Percentiles rank a stretch among this genome's conserved stretches.
phyloP scores from a whole-genome alignment of 164 flowering plant species.

The Chloranthus sessilifolius region DNA sequence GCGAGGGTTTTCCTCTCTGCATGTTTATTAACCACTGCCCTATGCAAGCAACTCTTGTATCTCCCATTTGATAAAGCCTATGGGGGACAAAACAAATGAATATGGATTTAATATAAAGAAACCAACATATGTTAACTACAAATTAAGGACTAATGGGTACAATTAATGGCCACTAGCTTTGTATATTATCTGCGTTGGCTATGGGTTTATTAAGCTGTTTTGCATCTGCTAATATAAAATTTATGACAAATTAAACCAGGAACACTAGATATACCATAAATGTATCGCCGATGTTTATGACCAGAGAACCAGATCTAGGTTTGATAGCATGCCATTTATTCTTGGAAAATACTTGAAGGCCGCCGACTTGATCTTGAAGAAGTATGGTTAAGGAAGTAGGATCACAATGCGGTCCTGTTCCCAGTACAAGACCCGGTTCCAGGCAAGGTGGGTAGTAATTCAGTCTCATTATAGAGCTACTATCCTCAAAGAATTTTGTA shows the following conservation, averaged over 20 bases:
- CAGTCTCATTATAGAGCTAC: slow-evolving; percentile 8
- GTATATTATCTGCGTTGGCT: background rate
- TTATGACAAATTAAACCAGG: background rate
- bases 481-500: slow-evolving; percentile 22
- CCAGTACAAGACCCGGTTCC: slow-evolving; percentile 2
- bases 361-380: slow-evolving; percentile 8
- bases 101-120: no score
- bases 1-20: slow-evolving; percentile 29
- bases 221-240: background rate
- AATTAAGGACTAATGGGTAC: background rate
- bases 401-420: slow-evolving; percentile 10
- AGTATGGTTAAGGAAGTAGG: slow-evolving; percentile 9
- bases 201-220: background rate
- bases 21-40: slow-evolving; percentile 32
- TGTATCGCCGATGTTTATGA: slow-evolving; percentile 6
- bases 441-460: slow-evolving; percentile 9
- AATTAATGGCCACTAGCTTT: background rate
- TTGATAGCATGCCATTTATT: slow-evolving; percentile 1
- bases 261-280: slow-evolving; percentile 1
- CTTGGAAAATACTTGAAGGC: slow-evolving; percentile 2
- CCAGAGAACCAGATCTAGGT: slow-evolving; percentile 1
- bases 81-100: background rate
- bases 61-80: slow-evolving; percentile 25
- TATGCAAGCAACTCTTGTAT: slow-evolving; percentile 33
- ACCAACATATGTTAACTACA: no score